A percentile compares a stretch with the other conserved stretches of the same genome.
phyloP scores from a whole-genome alignment of 305 asterid species.

The Solanum hybrid region DNA sequence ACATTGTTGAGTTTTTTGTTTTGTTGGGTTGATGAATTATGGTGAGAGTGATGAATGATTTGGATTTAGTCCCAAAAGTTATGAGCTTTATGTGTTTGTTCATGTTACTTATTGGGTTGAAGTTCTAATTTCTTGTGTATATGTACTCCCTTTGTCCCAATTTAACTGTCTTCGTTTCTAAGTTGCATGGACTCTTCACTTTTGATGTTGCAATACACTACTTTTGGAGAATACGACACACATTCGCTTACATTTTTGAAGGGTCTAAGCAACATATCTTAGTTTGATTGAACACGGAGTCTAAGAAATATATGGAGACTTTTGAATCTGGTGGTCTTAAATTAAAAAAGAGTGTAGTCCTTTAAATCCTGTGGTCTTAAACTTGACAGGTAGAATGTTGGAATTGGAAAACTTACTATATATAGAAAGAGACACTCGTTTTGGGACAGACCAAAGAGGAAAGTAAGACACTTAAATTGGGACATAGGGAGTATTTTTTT shows the following conservation, averaged over 20 bases:
- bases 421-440: neutral
- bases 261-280: neutral
- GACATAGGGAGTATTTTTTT: neutral
- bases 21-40: neutral
- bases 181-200: neutral
- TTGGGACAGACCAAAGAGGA: neutral
- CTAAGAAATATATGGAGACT: neutral
- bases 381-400: neutral
- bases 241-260: neutral
- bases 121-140: neutral
- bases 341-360: neutral
- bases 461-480: neutral
- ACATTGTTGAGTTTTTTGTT: neutral
- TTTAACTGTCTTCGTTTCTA: neutral
- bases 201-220: neutral
- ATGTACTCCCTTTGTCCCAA: neutral
- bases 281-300: neutral
- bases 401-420: neutral
- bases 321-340: neutral
- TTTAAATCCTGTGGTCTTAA: neutral
- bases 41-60: neutral
- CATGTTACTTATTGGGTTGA: neutral
- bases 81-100: neutral
- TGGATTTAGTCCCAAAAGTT: neutral
- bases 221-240: neutral